A percentile compares a stretch with the other conserved stretches of the same genome.
phyloP scores from a whole-genome alignment of 306 rosid genomes.

The Pachyrhizus erosus region DNA sequence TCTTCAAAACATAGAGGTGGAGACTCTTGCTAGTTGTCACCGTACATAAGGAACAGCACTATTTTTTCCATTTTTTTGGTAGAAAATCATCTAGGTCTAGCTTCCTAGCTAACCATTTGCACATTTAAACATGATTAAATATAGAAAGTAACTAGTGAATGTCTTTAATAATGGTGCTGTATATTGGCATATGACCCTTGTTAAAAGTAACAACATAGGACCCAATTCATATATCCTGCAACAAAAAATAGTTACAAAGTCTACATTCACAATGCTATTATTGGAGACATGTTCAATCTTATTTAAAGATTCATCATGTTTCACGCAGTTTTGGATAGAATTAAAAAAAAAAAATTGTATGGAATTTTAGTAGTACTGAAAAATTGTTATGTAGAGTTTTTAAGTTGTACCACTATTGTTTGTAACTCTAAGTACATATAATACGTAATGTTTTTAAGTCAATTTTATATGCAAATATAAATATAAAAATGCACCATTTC shows the following conservation, averaged over 20 bases:
- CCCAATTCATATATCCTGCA: not conserved
- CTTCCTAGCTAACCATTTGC: constrained; percentile 31
- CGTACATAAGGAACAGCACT: constrained; percentile 26
- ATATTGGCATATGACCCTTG: not conserved
- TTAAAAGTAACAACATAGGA: not conserved
- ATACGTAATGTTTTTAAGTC: not conserved
- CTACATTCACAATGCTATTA: not conserved
- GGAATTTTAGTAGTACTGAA: not conserved
- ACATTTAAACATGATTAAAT: constrained; percentile 43
- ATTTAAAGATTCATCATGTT: not conserved
- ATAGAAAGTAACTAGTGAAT: not conserved
- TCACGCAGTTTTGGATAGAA: not conserved
- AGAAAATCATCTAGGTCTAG: not conserved
- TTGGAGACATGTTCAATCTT: not conserved
- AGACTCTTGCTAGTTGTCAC: constrained; percentile 36
- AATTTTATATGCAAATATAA: not conserved
- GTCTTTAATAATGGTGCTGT: not conserved
- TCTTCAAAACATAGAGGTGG: constrained; percentile 13
- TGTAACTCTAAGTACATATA: not conserved
- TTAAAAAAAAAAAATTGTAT: not conserved
- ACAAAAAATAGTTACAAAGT: not conserved
- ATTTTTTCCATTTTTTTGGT: constrained; percentile 43
- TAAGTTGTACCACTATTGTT: not conserved
- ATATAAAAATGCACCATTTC: not conserved
- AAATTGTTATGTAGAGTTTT: not conserved